These are phyloP conservation scores for Aureoboletus auriporus DNA, from an alignment of 768 basidiomycete genomes.

Conservation along the genomic window DNA sequence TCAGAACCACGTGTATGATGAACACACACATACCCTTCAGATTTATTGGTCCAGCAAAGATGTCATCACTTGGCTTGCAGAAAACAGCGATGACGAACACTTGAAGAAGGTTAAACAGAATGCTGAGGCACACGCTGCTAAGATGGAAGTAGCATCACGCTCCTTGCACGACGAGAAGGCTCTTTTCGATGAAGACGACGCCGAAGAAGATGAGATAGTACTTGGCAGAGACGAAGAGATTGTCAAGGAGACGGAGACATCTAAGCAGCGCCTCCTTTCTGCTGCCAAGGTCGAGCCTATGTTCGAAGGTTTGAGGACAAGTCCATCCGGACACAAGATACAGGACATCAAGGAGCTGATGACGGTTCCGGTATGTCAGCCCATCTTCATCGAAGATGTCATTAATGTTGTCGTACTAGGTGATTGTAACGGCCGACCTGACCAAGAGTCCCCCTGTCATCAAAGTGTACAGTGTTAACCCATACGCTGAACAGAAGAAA, in stretches of 20 bases:
- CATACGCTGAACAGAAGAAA: constrained; percentile 55
- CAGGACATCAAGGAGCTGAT: constrained; percentile 93
- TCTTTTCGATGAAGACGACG: constrained; percentile 85
- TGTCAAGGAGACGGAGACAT: constrained; percentile 50
- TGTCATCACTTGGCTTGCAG: constrained; percentile 92
- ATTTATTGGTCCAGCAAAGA: constrained; percentile 96
- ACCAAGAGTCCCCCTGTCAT: constrained; percentile 96
- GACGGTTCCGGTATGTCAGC: constrained; percentile 77
- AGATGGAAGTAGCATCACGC: constrained; percentile 87
- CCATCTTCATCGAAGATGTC: neutral
- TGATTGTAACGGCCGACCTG: constrained; percentile 91
- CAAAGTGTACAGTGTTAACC: constrained; percentile 95
- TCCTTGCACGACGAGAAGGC: constrained; percentile 85
- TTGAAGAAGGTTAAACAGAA: constrained; percentile 91
- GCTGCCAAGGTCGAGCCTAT: constrained; percentile 69
- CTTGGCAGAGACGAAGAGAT: constrained; percentile 52
- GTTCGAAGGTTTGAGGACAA: constrained; percentile 80
- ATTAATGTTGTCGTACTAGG: constrained; percentile 41
- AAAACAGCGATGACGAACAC: constrained; percentile 95
- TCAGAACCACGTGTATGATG: constrained; percentile 94
- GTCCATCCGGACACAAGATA: constrained; percentile 80
- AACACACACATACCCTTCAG: constrained; percentile 87
- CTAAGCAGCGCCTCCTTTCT: constrained; percentile 75
- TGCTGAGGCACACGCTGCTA: constrained; percentile 84
- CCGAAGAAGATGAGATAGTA: constrained; percentile 76